Evolutionary conservation across 2,329 filamentous ascomycete genomes (phyloP), one percentile per base, ranked within the genome.

Genomic region (Aspergillus jensenii): DNA sequence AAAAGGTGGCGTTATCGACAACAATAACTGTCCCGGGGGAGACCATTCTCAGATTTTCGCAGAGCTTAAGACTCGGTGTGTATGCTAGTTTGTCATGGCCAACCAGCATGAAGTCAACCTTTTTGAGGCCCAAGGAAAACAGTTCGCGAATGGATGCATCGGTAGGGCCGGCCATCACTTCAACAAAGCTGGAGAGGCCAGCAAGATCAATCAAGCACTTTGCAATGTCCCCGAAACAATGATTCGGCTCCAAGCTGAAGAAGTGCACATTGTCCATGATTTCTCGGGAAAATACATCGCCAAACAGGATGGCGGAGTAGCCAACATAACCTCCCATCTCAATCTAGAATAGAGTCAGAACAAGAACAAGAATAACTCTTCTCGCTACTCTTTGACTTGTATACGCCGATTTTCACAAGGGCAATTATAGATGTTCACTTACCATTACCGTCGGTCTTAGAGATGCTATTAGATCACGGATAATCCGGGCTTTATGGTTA

Each of bases 31-130:
- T 65, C 0, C 89, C 89, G 1, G 56, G 56, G 0, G 81, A 78
- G 0, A 77, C 78, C 23, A 93, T 69, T 0, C 80, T 81, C 7
- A 92, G 76, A 33, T 89, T 81, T 74, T 93, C 90, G 68, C 87
- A 90, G 0, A 92, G 80, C 74, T 91, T 91, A 59, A 93, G 74
- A 67, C 95, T 90, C 0, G 84, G 81, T 1, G 82, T 83, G 70
- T 93, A 93, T 0, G 86, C 82, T 1, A 87, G 87, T 73, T 93
- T 92, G 74, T 87, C 87, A 71, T 93, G 90, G 67, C 93, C 90
- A 21, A 95, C 75, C 72, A 93, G 93, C 72, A 91, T 78, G 48
- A 92, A 75, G 65, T 91, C 61, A 91, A 84, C 40, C 80, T 79
- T 17, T 78, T 72, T 3, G 12, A 33, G 6, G 15, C 12, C n/a